Conservation (phyloP, 495 filamentous ascomycete species). For the Neurospora terricola region DNA sequence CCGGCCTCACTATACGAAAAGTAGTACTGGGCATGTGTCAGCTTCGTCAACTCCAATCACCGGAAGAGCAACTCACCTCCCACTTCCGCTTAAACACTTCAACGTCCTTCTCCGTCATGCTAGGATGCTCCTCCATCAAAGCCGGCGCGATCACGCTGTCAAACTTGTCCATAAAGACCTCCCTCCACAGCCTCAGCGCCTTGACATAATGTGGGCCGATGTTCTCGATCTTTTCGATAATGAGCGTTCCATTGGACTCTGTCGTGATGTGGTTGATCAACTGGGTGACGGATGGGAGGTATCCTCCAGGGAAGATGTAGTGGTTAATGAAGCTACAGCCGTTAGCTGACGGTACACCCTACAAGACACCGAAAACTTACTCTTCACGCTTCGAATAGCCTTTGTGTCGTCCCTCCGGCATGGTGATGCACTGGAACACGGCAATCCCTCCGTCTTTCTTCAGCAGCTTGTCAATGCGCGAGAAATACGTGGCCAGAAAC, state of each 20-base stretch:
- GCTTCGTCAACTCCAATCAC: background rate
- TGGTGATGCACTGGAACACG: conserved; percentile 67
- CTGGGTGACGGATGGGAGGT: conserved; percentile 56
- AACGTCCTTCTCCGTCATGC: conserved; percentile 46
- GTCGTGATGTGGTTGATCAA: conserved; percentile 48
- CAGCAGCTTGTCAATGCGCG: conserved; percentile 46
- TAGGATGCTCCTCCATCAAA: conserved; percentile 39
- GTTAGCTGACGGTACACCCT: background rate
- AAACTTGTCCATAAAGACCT: conserved; percentile 54
- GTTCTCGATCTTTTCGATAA: conserved; percentile 54
- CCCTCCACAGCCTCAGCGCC: conserved; percentile 54
- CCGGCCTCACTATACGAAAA: conserved; percentile 66
- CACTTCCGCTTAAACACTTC: conserved; percentile 60
- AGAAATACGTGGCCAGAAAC: conserved; percentile 52
- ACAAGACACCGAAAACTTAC: conserved; percentile 16
- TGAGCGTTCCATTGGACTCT: conserved; percentile 46
- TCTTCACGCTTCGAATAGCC: conserved; percentile 36
- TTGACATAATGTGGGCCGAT: conserved; percentile 64
- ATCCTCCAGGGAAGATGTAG: conserved; percentile 68
- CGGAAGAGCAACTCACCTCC: conserved; percentile 36
- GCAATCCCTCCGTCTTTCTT: conserved; percentile 55
- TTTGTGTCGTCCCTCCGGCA: conserved; percentile 49
- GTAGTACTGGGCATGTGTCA: conserved; percentile 46
- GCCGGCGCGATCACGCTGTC: conserved; percentile 45
- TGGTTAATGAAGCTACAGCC: conserved; percentile 53